Percentiles rank a stretch among this genome's conserved stretches.
Evolutionary conservation across 805 yeast genomes (phyloP).

Genomic region (Candida alai): DNA sequence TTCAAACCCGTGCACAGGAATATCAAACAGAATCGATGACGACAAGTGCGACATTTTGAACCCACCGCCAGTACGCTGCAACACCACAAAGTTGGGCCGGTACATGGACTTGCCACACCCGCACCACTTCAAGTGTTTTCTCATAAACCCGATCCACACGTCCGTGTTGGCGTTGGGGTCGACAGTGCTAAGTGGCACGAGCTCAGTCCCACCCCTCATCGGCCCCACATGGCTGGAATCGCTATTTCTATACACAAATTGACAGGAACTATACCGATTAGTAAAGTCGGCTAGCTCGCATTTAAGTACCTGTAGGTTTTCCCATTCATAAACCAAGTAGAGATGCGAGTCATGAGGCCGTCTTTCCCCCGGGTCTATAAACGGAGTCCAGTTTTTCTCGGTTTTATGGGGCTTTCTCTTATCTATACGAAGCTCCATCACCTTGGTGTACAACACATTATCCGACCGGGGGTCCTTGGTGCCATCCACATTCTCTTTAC

Average conservation of each 20-base stretch:
- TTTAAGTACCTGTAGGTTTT: slow-evolving; percentile 22
- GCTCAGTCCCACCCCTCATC: slow-evolving; percentile 34
- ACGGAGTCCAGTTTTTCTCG: slow-evolving; percentile 41
- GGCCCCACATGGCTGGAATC: slow-evolving; percentile 23
- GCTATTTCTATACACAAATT: slow-evolving; percentile 3
- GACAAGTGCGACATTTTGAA: slow-evolving; percentile 28
- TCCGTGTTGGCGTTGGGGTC: slow-evolving; percentile 20
- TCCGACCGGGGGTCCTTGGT: slow-evolving; percentile 12
- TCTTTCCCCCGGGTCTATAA: slow-evolving; percentile 24
- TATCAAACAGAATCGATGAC: slow-evolving; percentile 27
- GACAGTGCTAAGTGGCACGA: slow-evolving; percentile 19
- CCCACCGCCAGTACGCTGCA: slow-evolving; percentile 15
- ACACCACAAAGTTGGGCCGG: slow-evolving; percentile 35
- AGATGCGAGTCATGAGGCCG: slow-evolving; percentile 24
- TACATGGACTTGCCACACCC: slow-evolving; percentile 38
- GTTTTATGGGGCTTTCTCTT: slow-evolving; percentile 4
- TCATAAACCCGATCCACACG: slow-evolving; percentile 36
- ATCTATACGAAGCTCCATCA: slow-evolving; percentile 17
- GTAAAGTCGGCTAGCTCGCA: slow-evolving; percentile 19
- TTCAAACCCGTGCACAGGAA: slow-evolving; percentile 29
- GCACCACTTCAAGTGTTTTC: slow-evolving; percentile 34
- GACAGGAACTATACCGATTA: slow-evolving; percentile 7
- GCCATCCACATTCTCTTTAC: slow-evolving; percentile 26
- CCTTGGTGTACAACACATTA: slow-evolving; percentile 16
- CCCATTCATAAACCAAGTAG: slow-evolving; percentile 32